Conservation (phyloP, 306 rosid species). For the Vicia faba region DNA sequence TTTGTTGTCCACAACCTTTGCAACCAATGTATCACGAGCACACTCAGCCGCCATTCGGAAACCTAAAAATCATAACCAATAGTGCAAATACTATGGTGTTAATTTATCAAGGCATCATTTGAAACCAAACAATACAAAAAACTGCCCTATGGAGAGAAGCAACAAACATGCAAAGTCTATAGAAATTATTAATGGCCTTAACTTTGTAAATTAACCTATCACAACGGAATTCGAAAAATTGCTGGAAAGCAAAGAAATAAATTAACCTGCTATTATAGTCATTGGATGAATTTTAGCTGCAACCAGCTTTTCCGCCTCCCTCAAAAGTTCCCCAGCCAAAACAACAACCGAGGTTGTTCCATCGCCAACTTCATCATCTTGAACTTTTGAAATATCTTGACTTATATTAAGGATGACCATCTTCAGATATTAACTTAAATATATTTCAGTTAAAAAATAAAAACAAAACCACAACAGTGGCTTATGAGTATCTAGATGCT, state of each 20-base stretch:
- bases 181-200: background rate
- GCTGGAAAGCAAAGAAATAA: slow-evolving; percentile 13
- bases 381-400: slow-evolving; percentile 96
- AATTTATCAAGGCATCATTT: slow-evolving; percentile 7
- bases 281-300: slow-evolving; percentile 91
- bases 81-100: slow-evolving; percentile 10
- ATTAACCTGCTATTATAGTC: slow-evolving; percentile 92
- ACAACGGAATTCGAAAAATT: background rate
- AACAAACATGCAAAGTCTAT: slow-evolving; percentile 18
- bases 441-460: background rate
- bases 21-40: slow-evolving; percentile 75
- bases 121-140: background rate
- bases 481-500: background rate
- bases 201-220: background rate
- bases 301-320: slow-evolving; percentile 96
- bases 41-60: slow-evolving; percentile 96
- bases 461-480: slow-evolving; percentile 5
- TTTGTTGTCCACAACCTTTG: slow-evolving; percentile 83
- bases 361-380: slow-evolving; percentile 99
- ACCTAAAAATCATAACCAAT: slow-evolving; percentile 53
- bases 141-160: background rate
- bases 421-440: slow-evolving; percentile 4
- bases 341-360: slow-evolving; percentile 99
- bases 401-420: slow-evolving; percentile 53
- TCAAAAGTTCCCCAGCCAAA: slow-evolving; percentile 92